phyloP scores from a whole-genome alignment of 352 stramenopile genomes.

The Phytopythium sindhum region DNA sequence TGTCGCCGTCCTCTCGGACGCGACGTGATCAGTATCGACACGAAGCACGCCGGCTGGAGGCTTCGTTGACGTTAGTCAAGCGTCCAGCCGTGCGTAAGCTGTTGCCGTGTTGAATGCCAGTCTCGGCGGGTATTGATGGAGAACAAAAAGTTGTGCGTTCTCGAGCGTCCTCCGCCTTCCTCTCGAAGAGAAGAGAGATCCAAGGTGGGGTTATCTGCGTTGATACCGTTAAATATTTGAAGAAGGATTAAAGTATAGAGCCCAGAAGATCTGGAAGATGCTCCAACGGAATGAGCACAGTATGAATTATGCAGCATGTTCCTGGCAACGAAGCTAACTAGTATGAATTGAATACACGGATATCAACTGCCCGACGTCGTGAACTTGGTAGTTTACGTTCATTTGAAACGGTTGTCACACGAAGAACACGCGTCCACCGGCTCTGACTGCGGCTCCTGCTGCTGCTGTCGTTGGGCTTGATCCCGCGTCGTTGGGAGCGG shows the following conservation, averaged over 20 bases:
- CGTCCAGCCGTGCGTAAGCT: not conserved
- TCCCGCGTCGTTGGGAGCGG: not conserved
- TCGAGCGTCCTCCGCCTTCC: not conserved
- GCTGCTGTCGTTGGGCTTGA: not conserved
- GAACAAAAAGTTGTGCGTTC: not conserved
- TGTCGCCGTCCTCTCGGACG: constrained; percentile 1
- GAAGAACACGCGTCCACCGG: not conserved
- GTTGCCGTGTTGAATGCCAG: not conserved
- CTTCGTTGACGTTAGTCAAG: not conserved
- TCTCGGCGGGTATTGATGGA: not conserved
- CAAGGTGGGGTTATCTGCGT: not conserved
- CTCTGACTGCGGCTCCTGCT: not conserved
- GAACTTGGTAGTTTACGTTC: not conserved
- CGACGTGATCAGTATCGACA: not conserved
- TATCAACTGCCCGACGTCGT: not conserved
- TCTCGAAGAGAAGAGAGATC: not conserved
- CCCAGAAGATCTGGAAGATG: too few species aligned
- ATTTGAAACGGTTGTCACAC: not conserved
- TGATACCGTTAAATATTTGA: too few species aligned
- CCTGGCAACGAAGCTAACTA: not conserved
- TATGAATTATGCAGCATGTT: not conserved
- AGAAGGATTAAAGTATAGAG: too few species aligned
- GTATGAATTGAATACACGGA: not conserved
- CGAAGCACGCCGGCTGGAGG: not conserved
- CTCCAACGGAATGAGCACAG: constrained; percentile 2